These are phyloP conservation scores for Clathrus columnatus DNA, from an alignment of 768 basidiomycete genomes.

Conservation along the genomic window DNA sequence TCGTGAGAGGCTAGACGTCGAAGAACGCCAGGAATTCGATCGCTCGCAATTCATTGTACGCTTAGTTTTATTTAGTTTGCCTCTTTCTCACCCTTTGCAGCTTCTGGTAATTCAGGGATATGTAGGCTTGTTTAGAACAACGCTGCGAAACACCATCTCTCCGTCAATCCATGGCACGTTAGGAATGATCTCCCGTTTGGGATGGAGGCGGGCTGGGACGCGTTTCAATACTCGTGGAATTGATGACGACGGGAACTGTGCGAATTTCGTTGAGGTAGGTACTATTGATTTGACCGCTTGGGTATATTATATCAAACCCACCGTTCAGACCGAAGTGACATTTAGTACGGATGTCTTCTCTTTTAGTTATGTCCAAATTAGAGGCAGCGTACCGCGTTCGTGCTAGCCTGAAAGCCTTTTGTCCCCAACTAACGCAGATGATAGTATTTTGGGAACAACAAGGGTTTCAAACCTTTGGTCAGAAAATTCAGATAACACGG, in stretches of 20 bases:
- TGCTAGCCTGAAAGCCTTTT: constrained; percentile 15
- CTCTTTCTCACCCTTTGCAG: constrained; percentile 29
- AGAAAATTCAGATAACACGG: constrained; percentile 88
- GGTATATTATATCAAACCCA: not conserved
- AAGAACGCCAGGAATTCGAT: constrained; percentile 70
- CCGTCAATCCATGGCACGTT: constrained; percentile 61
- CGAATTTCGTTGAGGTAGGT: constrained; percentile 91
- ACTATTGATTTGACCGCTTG: not conserved
- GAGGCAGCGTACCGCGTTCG: constrained; percentile 92
- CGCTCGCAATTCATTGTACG: constrained; percentile 76
- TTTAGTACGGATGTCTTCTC: constrained; percentile 81
- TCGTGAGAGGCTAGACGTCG: constrained; percentile 61
- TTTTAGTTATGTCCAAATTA: constrained; percentile 88
- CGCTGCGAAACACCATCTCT: constrained; percentile 62
- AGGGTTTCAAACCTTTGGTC: constrained; percentile 89
- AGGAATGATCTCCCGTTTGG: constrained; percentile 76
- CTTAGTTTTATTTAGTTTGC: constrained; percentile 5
- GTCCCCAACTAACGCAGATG: constrained; percentile 7
- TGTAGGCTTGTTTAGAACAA: constrained; percentile 74
- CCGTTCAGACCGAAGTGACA: constrained; percentile 72
- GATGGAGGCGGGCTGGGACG: constrained; percentile 94
- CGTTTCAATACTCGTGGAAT: constrained; percentile 96
- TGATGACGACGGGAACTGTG: constrained; percentile 89
- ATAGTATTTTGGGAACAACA: constrained; percentile 99
- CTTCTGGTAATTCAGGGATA: constrained; percentile 92